A percentile compares a stretch with the other conserved stretches of the same genome.
Conservation (phyloP, 768 basidiomycete species). For the Roridomyces roridus region DNA sequence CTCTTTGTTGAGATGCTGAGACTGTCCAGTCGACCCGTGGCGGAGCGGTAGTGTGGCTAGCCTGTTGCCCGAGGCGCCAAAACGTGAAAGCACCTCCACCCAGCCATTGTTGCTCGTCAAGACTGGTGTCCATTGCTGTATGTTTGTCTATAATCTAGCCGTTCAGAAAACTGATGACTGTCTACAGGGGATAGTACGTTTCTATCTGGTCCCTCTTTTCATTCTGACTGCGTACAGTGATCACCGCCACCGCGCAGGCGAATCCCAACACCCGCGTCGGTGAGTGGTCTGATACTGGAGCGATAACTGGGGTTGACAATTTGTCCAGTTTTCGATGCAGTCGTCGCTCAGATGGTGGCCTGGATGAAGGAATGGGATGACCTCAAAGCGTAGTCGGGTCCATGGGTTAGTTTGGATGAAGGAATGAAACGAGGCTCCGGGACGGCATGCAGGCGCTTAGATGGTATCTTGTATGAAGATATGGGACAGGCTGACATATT, state of each 20-base stretch:
- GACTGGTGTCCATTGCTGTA: constrained; percentile 22
- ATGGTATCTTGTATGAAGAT: constrained; percentile 49
- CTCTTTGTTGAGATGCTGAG: background rate
- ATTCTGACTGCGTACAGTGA: constrained; percentile 6
- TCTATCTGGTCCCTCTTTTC: background rate
- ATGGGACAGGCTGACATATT: constrained; percentile 53
- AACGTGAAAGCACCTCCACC: background rate
- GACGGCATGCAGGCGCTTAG: no score
- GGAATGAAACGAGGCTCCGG: background rate
- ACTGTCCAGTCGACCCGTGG: constrained; percentile 13
- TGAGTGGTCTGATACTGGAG: background rate
- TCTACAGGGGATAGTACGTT: constrained; percentile 23
- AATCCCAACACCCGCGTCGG: constrained; percentile 20
- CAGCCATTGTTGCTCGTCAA: constrained; percentile 20
- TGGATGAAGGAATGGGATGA: constrained; percentile 23
- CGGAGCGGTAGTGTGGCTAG: constrained; percentile 13
- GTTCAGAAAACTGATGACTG: background rate
- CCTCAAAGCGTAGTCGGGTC: no score
- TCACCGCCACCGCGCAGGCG: constrained; percentile 15
- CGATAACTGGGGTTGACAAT: background rate
- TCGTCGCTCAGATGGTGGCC: constrained; percentile 13
- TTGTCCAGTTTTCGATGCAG: constrained; percentile 16
- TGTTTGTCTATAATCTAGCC: background rate
- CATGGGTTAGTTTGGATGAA: constrained; percentile 20
- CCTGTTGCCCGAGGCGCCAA: constrained; percentile 11